Evolutionary conservation across 805 yeast species (phyloP).

Genomic region (Tetrapisispora phaffii): DNA sequence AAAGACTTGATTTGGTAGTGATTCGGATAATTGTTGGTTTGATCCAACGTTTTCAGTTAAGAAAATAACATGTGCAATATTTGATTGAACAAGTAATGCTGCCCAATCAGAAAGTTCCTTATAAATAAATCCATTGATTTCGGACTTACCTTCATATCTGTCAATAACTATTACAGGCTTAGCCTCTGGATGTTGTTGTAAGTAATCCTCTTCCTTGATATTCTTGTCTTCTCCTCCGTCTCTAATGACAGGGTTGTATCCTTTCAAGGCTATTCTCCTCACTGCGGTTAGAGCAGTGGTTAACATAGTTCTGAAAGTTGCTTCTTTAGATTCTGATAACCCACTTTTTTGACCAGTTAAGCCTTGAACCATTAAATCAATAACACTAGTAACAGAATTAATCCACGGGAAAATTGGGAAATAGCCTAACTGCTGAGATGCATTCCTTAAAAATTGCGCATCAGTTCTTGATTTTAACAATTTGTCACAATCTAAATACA

Average conservation of each 20-base stretch:
- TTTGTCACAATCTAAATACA: constrained; percentile 70
- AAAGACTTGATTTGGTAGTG: constrained; percentile 82
- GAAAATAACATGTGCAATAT: constrained; percentile 82
- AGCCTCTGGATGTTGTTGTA: constrained; percentile 75
- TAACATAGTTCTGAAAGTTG: constrained; percentile 73
- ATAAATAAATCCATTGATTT: constrained; percentile 55
- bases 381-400: constrained; percentile 62
- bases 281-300: constrained; percentile 63
- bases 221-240: constrained; percentile 26
- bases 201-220: constrained; percentile 66
- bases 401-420: constrained; percentile 93
- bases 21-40: constrained; percentile 51
- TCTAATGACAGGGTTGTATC: constrained; percentile 31
- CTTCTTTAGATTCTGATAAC: constrained; percentile 69
- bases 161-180: constrained; percentile 83
- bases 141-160: constrained; percentile 53
- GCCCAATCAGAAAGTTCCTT: constrained; percentile 84
- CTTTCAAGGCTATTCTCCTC: constrained; percentile 47
- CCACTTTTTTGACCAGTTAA: constrained; percentile 92
- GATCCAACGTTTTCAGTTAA: constrained; percentile 80
- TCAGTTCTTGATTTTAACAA: constrained; percentile 69
- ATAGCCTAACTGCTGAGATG: constrained; percentile 77
- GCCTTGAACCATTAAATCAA: constrained; percentile 82
- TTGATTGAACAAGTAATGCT: constrained; percentile 59
- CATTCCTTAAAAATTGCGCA: constrained; percentile 49